These are phyloP conservation scores for Benincasa hispida DNA, from an alignment of 306 rosid species.

Conservation along the genomic window DNA sequence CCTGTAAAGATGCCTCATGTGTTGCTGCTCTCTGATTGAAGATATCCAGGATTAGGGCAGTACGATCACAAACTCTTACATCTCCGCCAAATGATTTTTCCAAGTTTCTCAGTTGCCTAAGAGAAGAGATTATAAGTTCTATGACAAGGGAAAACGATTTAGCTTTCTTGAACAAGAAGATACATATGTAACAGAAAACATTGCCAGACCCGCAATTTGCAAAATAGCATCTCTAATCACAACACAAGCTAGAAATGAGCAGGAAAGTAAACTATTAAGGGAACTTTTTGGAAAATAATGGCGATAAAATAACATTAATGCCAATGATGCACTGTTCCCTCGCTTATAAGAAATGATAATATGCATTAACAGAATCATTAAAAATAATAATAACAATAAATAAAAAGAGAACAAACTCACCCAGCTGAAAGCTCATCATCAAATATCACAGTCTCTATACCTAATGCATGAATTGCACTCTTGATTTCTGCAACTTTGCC, in stretches of 20 bases:
- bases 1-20: conserved; percentile 97
- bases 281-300: not conserved
- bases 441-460: conserved; percentile 72
- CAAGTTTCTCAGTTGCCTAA: conserved; percentile 85
- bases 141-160: not conserved
- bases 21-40: conserved; percentile 99
- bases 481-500: conserved; percentile 92
- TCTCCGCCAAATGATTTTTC: conserved; percentile 89
- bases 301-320: not conserved
- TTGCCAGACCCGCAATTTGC: not conserved
- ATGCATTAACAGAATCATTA: not conserved
- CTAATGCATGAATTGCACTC: conserved; percentile 71
- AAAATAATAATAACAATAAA: not conserved
- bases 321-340: not conserved
- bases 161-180: not conserved
- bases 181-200: not conserved
- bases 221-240: not conserved
- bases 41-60: conserved; percentile 86
- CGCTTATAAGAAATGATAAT: not conserved
- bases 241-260: not conserved
- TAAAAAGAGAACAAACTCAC: conserved; percentile 16
- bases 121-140: not conserved
- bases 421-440: conserved; percentile 97
- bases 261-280: not conserved
- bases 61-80: conserved; percentile 94